phyloP scores from a whole-genome alignment of 2,329 filamentous ascomycete species.

The Cadophora luteo-olivacea region DNA sequence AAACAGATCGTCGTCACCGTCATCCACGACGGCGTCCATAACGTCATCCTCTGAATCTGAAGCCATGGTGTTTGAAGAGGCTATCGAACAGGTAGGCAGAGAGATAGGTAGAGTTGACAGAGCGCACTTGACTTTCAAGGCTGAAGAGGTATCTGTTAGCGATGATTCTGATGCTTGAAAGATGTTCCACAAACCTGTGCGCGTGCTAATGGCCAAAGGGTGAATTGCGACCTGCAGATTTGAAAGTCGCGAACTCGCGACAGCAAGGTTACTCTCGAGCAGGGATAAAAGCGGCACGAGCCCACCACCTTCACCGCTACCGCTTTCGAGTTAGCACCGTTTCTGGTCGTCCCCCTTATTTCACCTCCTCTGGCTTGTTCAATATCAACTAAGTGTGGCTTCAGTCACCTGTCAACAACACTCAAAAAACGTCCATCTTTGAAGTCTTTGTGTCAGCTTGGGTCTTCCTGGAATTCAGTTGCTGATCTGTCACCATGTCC shows the following conservation, averaged over 20 bases:
- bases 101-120: no score
- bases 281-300: background rate
- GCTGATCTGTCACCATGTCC: constrained; percentile 38
- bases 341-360: constrained; percentile 3
- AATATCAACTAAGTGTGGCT: background rate
- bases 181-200: background rate
- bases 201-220: background rate
- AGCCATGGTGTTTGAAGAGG: constrained; percentile 28
- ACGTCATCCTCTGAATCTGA: constrained; percentile 42
- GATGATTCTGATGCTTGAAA: background rate
- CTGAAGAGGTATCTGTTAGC: background rate
- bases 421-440: background rate
- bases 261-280: background rate
- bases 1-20: constrained; percentile 64
- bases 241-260: background rate
- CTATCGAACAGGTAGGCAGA: background rate
- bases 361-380: background rate
- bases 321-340: background rate
- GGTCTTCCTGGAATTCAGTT: constrained; percentile 5
- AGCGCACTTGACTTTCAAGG: background rate
- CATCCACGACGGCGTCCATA: constrained; percentile 52
- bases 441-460: background rate
- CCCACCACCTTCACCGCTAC: background rate
- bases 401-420: constrained; percentile 8
- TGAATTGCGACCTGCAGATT: background rate